Percentiles rank a stretch among this genome's conserved stretches.
These are phyloP conservation scores for Penicillium egyptiacum DNA, from an alignment of 495 filamentous ascomycete species.

Conservation along the genomic window DNA sequence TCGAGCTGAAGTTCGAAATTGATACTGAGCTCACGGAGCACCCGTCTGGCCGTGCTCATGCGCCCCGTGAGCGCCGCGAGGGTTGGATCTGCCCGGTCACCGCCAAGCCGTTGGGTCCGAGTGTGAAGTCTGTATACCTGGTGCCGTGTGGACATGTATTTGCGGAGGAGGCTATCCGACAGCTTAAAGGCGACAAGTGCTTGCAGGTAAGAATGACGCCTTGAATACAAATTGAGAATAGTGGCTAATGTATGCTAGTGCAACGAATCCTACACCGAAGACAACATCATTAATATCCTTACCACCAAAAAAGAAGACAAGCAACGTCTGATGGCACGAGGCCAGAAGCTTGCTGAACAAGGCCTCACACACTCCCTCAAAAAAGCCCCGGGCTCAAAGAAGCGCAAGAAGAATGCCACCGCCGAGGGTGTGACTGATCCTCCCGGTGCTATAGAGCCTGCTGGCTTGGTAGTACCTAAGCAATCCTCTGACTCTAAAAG, in stretches of 20 bases:
- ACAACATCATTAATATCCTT: constrained; percentile 83
- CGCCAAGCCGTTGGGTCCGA: constrained; percentile 79
- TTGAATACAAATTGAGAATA: background rate
- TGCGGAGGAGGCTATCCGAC: constrained; percentile 76
- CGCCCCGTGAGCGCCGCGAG: constrained; percentile 46
- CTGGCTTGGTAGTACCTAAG: constrained; percentile 7
- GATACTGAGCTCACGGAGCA: constrained; percentile 42
- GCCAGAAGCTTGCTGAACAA: constrained; percentile 62
- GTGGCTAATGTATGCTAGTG: constrained; percentile 46
- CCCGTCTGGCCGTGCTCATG: constrained; percentile 26
- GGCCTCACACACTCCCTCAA: constrained; percentile 87
- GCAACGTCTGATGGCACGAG: constrained; percentile 61
- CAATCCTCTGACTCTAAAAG: constrained; percentile 16
- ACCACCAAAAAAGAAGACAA: constrained; percentile 70
- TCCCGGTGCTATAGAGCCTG: constrained; percentile 2
- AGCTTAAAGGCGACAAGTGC: constrained; percentile 65
- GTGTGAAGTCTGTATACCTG: constrained; percentile 79
- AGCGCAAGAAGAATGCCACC: constrained; percentile 61
- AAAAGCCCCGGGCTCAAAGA: constrained; percentile 69
- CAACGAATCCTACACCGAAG: constrained; percentile 66
- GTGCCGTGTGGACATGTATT: constrained; percentile 97
- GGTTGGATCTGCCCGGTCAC: constrained; percentile 83
- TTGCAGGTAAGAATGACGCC: constrained; percentile 49
- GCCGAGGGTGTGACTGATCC: constrained; percentile 21
- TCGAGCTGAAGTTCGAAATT: constrained; percentile 80